A percentile compares a stretch with the other conserved stretches of the same genome.
Evolutionary conservation across 2,329 filamentous ascomycete genomes (phyloP).

Genomic region (Nothopassalora personata): DNA sequence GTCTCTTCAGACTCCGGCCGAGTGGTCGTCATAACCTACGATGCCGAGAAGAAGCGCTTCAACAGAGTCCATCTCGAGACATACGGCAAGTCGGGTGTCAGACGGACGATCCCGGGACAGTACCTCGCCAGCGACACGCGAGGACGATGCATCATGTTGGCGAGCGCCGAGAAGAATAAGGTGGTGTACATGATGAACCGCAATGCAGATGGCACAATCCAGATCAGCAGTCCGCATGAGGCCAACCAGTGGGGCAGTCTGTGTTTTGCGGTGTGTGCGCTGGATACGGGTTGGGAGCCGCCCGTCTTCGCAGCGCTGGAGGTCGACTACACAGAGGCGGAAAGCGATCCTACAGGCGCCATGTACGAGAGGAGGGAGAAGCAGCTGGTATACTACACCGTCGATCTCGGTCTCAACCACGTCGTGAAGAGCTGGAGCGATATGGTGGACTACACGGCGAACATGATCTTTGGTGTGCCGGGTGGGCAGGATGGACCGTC

Average conservation of each 20-base stretch:
- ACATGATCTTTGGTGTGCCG: conserved; percentile 89
- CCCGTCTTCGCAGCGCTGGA: conserved; percentile 94
- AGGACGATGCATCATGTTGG: conserved; percentile 88
- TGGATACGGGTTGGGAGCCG: conserved; percentile 96
- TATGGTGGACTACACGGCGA: conserved; percentile 81
- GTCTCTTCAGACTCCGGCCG: conserved; percentile 92
- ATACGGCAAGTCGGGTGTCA: conserved; percentile 92
- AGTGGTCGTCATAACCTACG: conserved; percentile 88
- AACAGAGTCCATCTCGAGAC: conserved; percentile 90
- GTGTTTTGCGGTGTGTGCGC: conserved; percentile 77
- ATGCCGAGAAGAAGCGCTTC: conserved; percentile 80
- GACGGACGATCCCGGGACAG: conserved; percentile 89
- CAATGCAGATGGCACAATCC: conserved; percentile 87
- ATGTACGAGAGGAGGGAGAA: conserved; percentile 81
- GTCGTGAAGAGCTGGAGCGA: conserved; percentile 97
- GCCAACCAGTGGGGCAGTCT: conserved; percentile 89
- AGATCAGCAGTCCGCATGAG: conserved; percentile 94
- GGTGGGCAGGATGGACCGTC: conserved; percentile 91
- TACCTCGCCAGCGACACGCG: conserved; percentile 95
- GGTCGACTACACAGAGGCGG: conserved; percentile 84
- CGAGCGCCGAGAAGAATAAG: conserved; percentile 97
- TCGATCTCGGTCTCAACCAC: conserved; percentile 93
- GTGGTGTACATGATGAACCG: conserved; percentile 97
- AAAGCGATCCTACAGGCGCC: conserved; percentile 82
- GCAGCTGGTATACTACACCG: conserved; percentile 91